A percentile compares a stretch with the other conserved stretches of the same genome.
Evolutionary conservation across 1,139 yeast genomes (phyloP).

Genomic region (Insectozyma bohioensis): DNA sequence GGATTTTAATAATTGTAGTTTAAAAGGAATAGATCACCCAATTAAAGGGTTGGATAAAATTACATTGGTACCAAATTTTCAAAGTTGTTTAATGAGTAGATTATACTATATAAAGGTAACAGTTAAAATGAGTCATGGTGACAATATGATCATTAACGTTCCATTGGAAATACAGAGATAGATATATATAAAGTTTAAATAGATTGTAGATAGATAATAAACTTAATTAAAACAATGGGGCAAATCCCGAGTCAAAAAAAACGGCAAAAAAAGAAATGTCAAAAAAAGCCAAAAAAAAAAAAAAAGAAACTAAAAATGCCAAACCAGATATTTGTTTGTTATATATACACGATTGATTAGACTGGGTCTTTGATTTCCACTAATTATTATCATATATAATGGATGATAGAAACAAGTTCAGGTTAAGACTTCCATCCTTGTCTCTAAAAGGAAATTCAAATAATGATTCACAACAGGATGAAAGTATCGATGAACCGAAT

Average conservation of each 20-base stretch:
- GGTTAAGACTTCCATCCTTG: slow-evolving; percentile 10
- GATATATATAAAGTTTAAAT: too few relatives aligned
- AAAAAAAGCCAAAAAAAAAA: too few relatives aligned
- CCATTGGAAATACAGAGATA: slow-evolving; percentile 33
- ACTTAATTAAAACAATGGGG: too few relatives aligned
- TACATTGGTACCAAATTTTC: slow-evolving; percentile 58
- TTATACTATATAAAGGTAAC: slow-evolving; percentile 43
- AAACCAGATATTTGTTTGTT: too few relatives aligned
- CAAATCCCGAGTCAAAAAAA: too few relatives aligned
- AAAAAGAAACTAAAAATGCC: too few relatives aligned
- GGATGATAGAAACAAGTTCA: slow-evolving; percentile 14
- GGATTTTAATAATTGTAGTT: slow-evolving; percentile 25
- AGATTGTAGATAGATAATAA: too few relatives aligned
- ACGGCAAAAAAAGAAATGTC: too few relatives aligned
- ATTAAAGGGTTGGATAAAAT: slow-evolving; percentile 28
- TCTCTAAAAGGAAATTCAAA: slow-evolving; percentile 4
- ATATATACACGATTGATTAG: too few relatives aligned
- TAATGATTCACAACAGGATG: slow-evolving; percentile 1
- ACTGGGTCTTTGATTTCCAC: too few relatives aligned
- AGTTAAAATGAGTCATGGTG: slow-evolving; percentile 33
- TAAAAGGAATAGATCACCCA: slow-evolving; percentile 25
- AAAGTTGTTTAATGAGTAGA: slow-evolving; percentile 54
- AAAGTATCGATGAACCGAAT: slow-evolving; percentile 20
- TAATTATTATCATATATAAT: too few relatives aligned
- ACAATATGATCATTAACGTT: slow-evolving; percentile 33